A percentile compares a stretch with the other conserved stretches of the same genome.
Evolutionary conservation across 2,329 filamentous ascomycete species (phyloP).

Genomic region (Diplodia corticola): DNA sequence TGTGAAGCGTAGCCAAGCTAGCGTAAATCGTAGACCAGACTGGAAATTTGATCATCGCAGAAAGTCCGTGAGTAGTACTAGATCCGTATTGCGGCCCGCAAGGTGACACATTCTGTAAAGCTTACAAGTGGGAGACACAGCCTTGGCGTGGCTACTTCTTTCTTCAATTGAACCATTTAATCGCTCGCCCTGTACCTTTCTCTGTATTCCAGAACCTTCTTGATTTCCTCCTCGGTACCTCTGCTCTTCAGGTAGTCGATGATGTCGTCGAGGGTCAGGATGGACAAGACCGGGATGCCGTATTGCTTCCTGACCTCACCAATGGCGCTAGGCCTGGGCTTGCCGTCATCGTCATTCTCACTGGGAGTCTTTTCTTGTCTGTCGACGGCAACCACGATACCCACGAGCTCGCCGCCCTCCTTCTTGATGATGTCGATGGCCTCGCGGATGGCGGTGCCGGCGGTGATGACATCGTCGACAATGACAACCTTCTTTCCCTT

Average conservation of each 20-base stretch:
- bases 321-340: conserved; percentile 75
- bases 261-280: conserved; percentile 82
- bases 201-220: conserved; percentile 42
- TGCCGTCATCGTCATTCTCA: conserved; percentile 61
- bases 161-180: conserved; percentile 22
- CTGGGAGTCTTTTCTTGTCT: conserved; percentile 78
- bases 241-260: conserved; percentile 47
- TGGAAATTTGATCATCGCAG: no score
- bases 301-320: conserved; percentile 82
- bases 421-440: conserved; percentile 85
- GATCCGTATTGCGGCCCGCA: no score
- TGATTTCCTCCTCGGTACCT: conserved; percentile 49
- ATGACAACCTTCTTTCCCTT: conserved; percentile 85
- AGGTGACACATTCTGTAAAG: no score
- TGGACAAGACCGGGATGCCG: conserved; percentile 77
- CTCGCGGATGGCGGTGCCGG: conserved; percentile 90
- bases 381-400: conserved; percentile 86
- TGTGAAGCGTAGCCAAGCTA: no score
- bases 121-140: background rate
- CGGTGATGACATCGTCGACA: conserved; percentile 95
- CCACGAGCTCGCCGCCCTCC: conserved; percentile 81
- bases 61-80: no score
- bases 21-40: no score
- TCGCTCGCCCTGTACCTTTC: conserved; percentile 44
- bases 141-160: background rate